phyloP scores from a whole-genome alignment of 352 stramenopile genomes.

The Blastocystis sp. region DNA sequence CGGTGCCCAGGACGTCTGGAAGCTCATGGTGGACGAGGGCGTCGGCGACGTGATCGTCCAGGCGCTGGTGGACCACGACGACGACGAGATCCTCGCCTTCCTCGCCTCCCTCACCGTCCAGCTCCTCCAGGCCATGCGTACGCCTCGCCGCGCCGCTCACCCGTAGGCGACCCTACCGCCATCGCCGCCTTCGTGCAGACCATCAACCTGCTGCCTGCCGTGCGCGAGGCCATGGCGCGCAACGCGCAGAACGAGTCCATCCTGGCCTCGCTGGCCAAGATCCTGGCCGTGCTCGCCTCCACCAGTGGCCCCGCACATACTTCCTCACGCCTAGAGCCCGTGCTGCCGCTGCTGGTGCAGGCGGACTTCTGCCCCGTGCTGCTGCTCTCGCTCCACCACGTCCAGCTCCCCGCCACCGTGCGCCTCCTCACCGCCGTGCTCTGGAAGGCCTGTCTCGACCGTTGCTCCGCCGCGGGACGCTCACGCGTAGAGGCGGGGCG shows the following conservation, averaged over 20 bases:
- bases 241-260: slow-evolving; percentile 14
- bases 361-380: slow-evolving; percentile 6
- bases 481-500: neutral
- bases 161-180: neutral
- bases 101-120: neutral
- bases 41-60: slow-evolving; percentile 3
- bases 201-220: neutral
- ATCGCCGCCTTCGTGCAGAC: neutral
- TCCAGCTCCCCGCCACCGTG: neutral
- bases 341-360: neutral
- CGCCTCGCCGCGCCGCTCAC: neutral
- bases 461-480: neutral
- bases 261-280: neutral
- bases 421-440: slow-evolving; percentile 42
- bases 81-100: slow-evolving; percentile 4
- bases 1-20: neutral
- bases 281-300: slow-evolving; percentile 19
- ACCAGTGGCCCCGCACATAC: neutral
- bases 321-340: neutral
- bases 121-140: neutral
- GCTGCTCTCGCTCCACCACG: neutral
- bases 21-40: slow-evolving; percentile 27
- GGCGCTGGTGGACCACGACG: neutral
- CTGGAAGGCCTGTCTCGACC: slow-evolving; percentile 26
- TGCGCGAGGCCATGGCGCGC: neutral